Evolutionary conservation across 164 flowering plant genomes (phyloP).

Genomic region (Buxus sempervirens): DNA sequence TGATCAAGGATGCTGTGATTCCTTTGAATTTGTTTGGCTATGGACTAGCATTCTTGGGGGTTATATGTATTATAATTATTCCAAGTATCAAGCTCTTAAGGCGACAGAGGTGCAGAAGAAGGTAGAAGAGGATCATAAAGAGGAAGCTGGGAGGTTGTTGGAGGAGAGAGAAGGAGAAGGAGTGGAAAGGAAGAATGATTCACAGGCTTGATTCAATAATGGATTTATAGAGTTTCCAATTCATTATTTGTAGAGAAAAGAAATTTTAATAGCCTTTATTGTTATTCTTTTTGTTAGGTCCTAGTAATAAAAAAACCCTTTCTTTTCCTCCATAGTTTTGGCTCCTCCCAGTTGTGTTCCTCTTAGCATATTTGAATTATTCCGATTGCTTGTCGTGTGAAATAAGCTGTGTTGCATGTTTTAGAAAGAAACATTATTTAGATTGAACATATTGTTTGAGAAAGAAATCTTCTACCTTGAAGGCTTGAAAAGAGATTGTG

Average conservation of each 20-base stretch:
- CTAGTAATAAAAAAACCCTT: too few species aligned
- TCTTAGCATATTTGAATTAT: neutral
- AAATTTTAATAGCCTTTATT: neutral
- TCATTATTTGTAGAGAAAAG: neutral
- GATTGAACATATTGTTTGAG: too few species aligned
- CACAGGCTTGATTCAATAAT: constrained; percentile 15
- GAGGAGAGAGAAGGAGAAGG: constrained; percentile 36
- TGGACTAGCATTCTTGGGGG: constrained; percentile 43
- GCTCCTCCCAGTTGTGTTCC: too few species aligned
- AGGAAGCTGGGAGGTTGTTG: constrained; percentile 39
- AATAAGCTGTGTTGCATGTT: neutral
- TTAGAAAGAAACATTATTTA: too few species aligned
- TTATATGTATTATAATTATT: constrained; percentile 39
- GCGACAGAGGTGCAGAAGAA: constrained; percentile 48
- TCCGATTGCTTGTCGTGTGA: neutral
- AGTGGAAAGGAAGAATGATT: constrained; percentile 23
- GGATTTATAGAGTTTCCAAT: neutral
- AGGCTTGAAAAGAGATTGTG: too few species aligned
- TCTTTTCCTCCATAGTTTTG: neutral
- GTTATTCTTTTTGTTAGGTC: neutral
- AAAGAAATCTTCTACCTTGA: too few species aligned
- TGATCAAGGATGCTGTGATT: constrained; percentile 44
- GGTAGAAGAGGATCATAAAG: constrained; percentile 24
- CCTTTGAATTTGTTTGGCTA: constrained; percentile 40
- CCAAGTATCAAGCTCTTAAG: constrained; percentile 42